Evolutionary conservation across 192 early-diverging fungal species (phyloP).

Genomic region (Rhizophagus clarus): DNA sequence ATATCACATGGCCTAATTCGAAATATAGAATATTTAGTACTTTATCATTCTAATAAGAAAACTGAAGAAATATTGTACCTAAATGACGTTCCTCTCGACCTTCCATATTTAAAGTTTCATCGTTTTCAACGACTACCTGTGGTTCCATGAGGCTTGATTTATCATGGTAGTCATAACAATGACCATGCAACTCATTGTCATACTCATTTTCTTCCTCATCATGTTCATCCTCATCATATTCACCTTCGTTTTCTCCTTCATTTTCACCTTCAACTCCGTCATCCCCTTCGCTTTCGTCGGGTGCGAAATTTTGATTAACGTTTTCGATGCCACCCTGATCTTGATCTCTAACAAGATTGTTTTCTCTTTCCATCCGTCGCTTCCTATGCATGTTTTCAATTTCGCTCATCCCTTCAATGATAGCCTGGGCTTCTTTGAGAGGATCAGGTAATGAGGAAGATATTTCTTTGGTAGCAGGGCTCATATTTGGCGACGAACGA

Average conservation of each 20-base stretch:
- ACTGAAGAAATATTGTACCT: slow-evolving; percentile 14
- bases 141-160: slow-evolving; percentile 9
- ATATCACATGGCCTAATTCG: slow-evolving; percentile 47
- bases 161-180: not conserved
- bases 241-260: slow-evolving; percentile 27
- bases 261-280: not conserved
- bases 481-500: not conserved
- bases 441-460: not conserved
- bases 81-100: slow-evolving; percentile 34
- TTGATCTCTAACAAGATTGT: not conserved
- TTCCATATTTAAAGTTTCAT: slow-evolving; percentile 39
- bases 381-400: not conserved
- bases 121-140: slow-evolving; percentile 42
- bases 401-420: not conserved
- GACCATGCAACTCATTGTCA: not conserved
- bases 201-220: slow-evolving; percentile 19
- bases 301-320: not conserved
- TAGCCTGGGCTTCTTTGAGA: not conserved
- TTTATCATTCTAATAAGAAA: too few species aligned
- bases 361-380: not conserved
- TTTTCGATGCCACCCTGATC: not conserved
- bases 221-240: not conserved
- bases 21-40: not conserved
- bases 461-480: not conserved
- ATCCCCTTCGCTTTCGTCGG: not conserved